Conservation (phyloP, 371 early-diverging fungal species). For the Zopfochytrium polystomum region DNA sequence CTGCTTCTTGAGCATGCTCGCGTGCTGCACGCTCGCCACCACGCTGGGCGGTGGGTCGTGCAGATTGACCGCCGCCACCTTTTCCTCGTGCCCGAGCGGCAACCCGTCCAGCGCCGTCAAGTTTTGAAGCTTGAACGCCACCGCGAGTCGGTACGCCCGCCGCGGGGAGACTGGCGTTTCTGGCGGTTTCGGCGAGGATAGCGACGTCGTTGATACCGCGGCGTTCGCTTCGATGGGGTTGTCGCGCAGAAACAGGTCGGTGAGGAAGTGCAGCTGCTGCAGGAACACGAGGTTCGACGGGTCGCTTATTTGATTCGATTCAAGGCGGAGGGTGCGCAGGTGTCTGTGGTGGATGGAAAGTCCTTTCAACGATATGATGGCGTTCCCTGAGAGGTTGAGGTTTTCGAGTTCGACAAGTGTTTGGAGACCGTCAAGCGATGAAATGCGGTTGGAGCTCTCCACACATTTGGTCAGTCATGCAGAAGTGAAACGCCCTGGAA, state of each 20-base stretch:
- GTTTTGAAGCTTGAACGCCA: conserved; percentile 38
- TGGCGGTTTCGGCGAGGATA: conserved; percentile 1
- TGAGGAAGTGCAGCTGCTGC: conserved; percentile 27
- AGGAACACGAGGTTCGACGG: conserved; percentile 26
- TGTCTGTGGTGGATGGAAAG: conserved; percentile 20
- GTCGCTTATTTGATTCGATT: conserved; percentile 28
- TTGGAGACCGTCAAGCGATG: conserved; percentile 35
- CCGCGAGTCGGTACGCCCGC: conserved; percentile 38
- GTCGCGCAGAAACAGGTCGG: conserved; percentile 26
- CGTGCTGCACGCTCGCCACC: conserved; percentile 44
- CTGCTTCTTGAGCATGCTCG: conserved; percentile 32
- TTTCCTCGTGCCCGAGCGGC: conserved; percentile 47
- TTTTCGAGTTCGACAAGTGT: conserved; percentile 32
- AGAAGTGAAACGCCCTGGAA: neutral
- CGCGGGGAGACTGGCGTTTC: too few species aligned
- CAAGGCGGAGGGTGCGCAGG: conserved; percentile 33
- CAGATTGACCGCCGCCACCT: conserved; percentile 46
- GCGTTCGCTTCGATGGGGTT: conserved; percentile 36
- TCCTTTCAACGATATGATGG: conserved; percentile 21
- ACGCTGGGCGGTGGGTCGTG: conserved; percentile 46
- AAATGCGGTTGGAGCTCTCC: conserved; percentile 40
- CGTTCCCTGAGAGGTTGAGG: conserved; percentile 38
- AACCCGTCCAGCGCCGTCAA: conserved; percentile 42
- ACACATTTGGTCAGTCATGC: neutral
- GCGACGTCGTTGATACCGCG: neutral